Base-by-base conservation (phyloP, 305 asterid genomes). In the Fraxinus xanthoxyloides region DNA sequence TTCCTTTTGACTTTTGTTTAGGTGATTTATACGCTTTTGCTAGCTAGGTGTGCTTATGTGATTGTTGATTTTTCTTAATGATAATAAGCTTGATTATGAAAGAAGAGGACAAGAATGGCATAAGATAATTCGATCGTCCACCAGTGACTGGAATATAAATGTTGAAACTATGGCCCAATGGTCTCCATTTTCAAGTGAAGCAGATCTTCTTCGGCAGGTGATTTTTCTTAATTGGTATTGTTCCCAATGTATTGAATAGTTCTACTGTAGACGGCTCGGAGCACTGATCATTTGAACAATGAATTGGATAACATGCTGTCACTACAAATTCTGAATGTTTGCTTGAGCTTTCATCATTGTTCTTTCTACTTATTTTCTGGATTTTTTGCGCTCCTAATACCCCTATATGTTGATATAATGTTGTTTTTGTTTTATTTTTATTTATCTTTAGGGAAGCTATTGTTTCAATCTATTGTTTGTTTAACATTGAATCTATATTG, bases 141-240 rank as follows among this genome's bases (percentile, higher is more conserved):
- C 81, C 82, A 76, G 74, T 76, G 97, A 94, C 85, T 94, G 98
- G 98, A 84, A 86, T 67, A 85, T 72, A 65, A 95, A 94, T 87
- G 89, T 94, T 63, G 97, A 92, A 67, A 87, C 97, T 75, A 83
- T 95, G 81, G 85, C 92, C 82, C 89, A 91, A 48, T 95, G 98
- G 98, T 95, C 98, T 80, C 97, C 98, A 31, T 94, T 94, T 84
- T 86, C 93, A 81, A 89, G 92, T 82, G 99, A 93, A 92, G 90
- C 81, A 70, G 97, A 94, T 83, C 98, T 95, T 87, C 95, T 89
- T 83, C 88, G 75, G 82, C 97, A 95, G 97, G 97, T 94, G 83
- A 76, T 35, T 59, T 46, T 83, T 82, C 74, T 51, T 65, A 32
- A 56, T 72, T 61, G 34, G 69, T 79, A 51, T 40, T 19, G 28